These are phyloP conservation scores for Claviceps spartinae DNA, from an alignment of 2,329 filamentous ascomycete genomes.

Conservation along the genomic window DNA sequence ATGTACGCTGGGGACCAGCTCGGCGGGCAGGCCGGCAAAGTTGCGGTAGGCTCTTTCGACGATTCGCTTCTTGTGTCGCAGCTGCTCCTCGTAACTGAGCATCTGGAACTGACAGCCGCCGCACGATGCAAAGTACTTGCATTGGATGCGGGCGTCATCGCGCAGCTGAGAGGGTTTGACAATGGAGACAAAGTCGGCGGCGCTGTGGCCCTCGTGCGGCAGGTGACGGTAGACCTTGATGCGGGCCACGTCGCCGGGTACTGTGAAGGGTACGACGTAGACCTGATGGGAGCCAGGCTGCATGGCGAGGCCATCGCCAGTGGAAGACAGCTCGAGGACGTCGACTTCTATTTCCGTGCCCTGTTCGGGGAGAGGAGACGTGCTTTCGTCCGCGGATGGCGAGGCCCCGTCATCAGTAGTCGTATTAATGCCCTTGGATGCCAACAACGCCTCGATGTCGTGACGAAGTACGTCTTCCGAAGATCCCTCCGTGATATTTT, in stretches of 20 bases:
- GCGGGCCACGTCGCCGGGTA: slow-evolving; percentile 69
- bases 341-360: slow-evolving; percentile 70
- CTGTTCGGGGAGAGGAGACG: slow-evolving; percentile 42
- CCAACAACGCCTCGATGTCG: slow-evolving; percentile 46
- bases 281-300: slow-evolving; percentile 49
- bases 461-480: slow-evolving; percentile 52
- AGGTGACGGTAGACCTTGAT: slow-evolving; percentile 70
- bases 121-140: slow-evolving; percentile 77
- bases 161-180: slow-evolving; percentile 59
- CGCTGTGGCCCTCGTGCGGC: slow-evolving; percentile 49
- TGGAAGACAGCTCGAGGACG: slow-evolving; percentile 75
- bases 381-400: slow-evolving; percentile 11
- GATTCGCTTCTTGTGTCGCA: slow-evolving; percentile 70
- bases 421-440: slow-evolving; percentile 20
- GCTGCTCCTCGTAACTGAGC: slow-evolving; percentile 77
- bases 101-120: slow-evolving; percentile 97
- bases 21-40: slow-evolving; percentile 71
- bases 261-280: slow-evolving; percentile 78
- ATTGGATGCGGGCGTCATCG: slow-evolving; percentile 63
- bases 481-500: slow-evolving; percentile 47
- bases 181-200: slow-evolving; percentile 73
- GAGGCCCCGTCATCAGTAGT: not conserved
- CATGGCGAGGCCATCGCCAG: slow-evolving; percentile 76
- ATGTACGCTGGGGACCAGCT: slow-evolving; percentile 59
- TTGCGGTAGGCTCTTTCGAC: slow-evolving; percentile 85